Evolutionary conservation across 2,329 filamentous ascomycete species (phyloP).

Genomic region (Arachnomyces sp.): DNA sequence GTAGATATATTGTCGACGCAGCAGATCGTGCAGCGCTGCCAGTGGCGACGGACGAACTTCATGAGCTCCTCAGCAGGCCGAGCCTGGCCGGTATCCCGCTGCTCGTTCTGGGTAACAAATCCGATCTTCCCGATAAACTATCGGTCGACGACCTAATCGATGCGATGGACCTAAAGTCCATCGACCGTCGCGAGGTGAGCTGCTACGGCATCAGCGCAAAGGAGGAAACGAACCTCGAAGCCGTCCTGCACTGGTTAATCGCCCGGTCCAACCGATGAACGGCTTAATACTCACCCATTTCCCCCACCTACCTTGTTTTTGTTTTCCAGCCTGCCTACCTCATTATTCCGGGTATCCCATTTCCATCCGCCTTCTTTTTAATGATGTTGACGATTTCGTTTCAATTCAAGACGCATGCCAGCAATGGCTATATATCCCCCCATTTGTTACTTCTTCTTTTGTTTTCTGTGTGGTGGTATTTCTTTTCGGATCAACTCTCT

Average conservation of each 20-base stretch:
- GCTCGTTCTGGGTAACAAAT: constrained; percentile 93
- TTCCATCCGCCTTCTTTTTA: constrained; percentile 18
- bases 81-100: constrained; percentile 83
- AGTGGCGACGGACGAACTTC: constrained; percentile 84
- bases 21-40: constrained; percentile 74
- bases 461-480: background rate
- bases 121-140: constrained; percentile 81
- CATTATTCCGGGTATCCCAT: constrained; percentile 1
- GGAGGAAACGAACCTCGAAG: constrained; percentile 96
- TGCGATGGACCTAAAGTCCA: constrained; percentile 76
- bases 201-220: constrained; percentile 99
- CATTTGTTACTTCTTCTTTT: constrained; percentile 14
- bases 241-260: constrained; percentile 92
- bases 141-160: constrained; percentile 95
- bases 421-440: constrained; percentile 41
- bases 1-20: constrained; percentile 88
- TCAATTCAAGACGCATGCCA: constrained; percentile 46
- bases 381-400: constrained; percentile 46
- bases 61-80: constrained; percentile 75
- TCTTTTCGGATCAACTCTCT: background rate
- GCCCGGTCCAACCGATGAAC: constrained; percentile 68
- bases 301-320: constrained; percentile 2
- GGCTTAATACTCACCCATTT: constrained; percentile 7
- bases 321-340: constrained; percentile 8
- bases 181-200: constrained; percentile 87